Conservation (phyloP, 2,329 filamentous ascomycete species). For the Alternaria metachromatica region DNA sequence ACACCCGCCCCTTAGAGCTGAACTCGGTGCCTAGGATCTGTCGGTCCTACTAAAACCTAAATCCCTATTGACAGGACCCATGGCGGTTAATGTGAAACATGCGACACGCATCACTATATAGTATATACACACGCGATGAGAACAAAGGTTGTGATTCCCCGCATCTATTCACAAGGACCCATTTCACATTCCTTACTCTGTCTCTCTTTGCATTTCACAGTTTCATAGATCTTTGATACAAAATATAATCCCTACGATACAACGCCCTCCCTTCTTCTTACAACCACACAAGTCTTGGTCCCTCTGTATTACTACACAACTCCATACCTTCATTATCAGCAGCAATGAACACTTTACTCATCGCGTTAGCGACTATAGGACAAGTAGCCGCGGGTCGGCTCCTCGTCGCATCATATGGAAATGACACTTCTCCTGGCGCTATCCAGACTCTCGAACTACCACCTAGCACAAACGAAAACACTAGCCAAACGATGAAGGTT, state of each 20-base stretch:
- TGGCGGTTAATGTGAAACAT: not conserved
- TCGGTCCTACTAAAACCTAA: not conserved
- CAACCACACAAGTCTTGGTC: not conserved
- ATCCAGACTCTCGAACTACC: conserved; percentile 48
- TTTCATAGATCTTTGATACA: not conserved
- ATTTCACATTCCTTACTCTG: not conserved
- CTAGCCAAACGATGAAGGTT: conserved; percentile 47
- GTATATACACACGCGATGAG: not conserved
- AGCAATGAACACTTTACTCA: conserved; percentile 15
- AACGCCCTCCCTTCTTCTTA: not conserved
- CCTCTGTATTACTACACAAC: not conserved
- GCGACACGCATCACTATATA: not conserved
- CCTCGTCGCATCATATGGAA: conserved; percentile 53
- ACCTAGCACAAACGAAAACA: conserved; percentile 1
- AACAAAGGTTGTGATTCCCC: not conserved
- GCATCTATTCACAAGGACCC: not conserved
- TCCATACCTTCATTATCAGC: not conserved
- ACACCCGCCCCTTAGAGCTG: not conserved
- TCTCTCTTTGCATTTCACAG: not conserved
- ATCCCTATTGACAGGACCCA: not conserved
- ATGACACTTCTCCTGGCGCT: conserved; percentile 37
- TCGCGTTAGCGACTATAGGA: conserved; percentile 21
- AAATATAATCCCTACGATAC: not conserved
- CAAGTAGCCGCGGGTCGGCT: conserved; percentile 33
- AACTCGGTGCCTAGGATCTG: not conserved